Base-by-base conservation (phyloP, 805 yeast genomes). In the Wickerhamomyces kurtzmanii region DNA sequence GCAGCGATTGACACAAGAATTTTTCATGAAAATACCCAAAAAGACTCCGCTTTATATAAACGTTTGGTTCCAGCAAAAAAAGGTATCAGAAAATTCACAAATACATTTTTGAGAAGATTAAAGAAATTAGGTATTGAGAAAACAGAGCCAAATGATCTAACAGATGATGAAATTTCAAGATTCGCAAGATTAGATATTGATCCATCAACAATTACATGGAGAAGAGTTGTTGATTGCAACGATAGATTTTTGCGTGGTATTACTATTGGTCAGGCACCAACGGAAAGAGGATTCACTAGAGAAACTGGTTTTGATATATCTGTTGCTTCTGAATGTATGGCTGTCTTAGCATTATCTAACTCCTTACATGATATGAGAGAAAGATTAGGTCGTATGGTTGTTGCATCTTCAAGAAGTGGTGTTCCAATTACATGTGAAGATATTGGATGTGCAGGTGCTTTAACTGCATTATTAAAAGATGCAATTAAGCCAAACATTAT, bases 1-100 rank as follows among this genome's bases (percentile, higher is more conserved):
- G 96, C 97, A 27, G 97, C 97, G 18, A 78, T 89, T 37, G 97
- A 89, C 57, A 85, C 97, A 6, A 78, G 97, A 59, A 83, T 87
- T 73, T 89, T 89, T 72, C 97, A 89, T 54, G 97, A 89, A 61
- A 48, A 65, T 37, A 79, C 96, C 8, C 94, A 86, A 52, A 80
- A 77, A 53, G 85, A 83, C 49, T 66, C 65, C 20, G 83, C 86
- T 11, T 72, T 89, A 41, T 87, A 76, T 62, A 77, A 75, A 47
- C 73, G 96, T 53, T 65, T 89, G 34, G 91, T 87, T 23, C 96
- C 96, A 5, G 68, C 68, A 33, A 82, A 82, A 55, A 81, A 80
- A 50, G 96, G 95, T 25, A 61, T 57, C 31, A 71, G 96, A 50
- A 65, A 60, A 37, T 84, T 89, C 55, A 77, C 95, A 20, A 70